Percentiles rank a stretch among this genome's conserved stretches.
Evolutionary conservation across 371 early-diverging fungal species (phyloP).

Genomic region (Parasitella parasitica): DNA sequence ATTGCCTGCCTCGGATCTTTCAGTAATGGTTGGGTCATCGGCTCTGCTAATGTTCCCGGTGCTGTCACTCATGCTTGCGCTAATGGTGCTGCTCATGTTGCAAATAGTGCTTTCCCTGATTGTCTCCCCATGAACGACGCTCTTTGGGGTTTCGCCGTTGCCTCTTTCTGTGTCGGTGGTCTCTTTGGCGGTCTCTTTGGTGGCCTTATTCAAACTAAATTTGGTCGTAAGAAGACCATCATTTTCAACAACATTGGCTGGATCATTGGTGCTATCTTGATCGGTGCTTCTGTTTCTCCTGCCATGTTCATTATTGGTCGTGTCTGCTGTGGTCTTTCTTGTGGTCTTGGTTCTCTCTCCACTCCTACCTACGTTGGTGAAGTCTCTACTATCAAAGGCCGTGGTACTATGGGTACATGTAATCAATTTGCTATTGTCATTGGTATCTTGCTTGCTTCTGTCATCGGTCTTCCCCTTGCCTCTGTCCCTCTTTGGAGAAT

Average conservation of each 20-base stretch:
- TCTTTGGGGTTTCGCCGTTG: conserved; percentile 58
- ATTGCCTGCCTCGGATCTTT: conserved; percentile 39
- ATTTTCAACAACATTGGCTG: conserved; percentile 61
- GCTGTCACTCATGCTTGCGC: conserved; percentile 26
- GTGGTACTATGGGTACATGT: conserved; percentile 74
- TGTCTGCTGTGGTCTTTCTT: conserved; percentile 74
- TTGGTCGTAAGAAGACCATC: conserved; percentile 68
- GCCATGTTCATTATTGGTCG: conserved; percentile 75
- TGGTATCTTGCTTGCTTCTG: conserved; percentile 70
- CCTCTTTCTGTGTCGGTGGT: conserved; percentile 71
- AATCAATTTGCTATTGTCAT: conserved; percentile 80
- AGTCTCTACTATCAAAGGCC: conserved; percentile 64
- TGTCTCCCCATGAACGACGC: conserved; percentile 31
- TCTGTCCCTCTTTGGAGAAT: conserved; percentile 69
- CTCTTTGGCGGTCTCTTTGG: conserved; percentile 66
- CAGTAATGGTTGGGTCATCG: conserved; percentile 47
- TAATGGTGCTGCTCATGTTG: conserved; percentile 15
- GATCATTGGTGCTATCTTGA: conserved; percentile 60
- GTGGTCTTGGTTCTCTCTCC: conserved; percentile 79
- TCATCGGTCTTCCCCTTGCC: conserved; percentile 62
- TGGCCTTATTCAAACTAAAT: conserved; percentile 50
- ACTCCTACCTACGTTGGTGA: conserved; percentile 84
- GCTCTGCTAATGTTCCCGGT: conserved; percentile 48
- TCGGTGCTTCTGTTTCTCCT: conserved; percentile 58
- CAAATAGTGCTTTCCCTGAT: conserved; percentile 20